A percentile compares a stretch with the other conserved stretches of the same genome.
Evolutionary conservation across 2,329 filamentous ascomycete genomes (phyloP).

Genomic region (Endothia cerciana): DNA sequence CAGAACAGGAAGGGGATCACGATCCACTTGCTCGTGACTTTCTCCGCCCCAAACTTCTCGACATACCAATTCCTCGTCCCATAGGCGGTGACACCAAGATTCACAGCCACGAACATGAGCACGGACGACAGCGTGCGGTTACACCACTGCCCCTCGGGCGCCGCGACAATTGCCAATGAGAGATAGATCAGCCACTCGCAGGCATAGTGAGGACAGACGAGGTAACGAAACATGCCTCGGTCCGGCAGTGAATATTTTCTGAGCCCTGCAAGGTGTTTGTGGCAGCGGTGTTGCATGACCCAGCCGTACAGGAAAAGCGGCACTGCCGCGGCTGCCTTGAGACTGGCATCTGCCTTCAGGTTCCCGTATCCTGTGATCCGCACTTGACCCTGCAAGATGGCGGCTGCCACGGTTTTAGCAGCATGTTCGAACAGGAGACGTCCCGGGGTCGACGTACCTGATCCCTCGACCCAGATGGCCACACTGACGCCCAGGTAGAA

Average conservation of each 20-base stretch:
- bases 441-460: slow-evolving; percentile 54
- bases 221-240: slow-evolving; percentile 69
- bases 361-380: background rate
- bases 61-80: slow-evolving; percentile 81
- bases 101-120: slow-evolving; percentile 73
- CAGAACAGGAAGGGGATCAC: slow-evolving; percentile 76
- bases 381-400: slow-evolving; percentile 35
- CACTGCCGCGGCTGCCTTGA: slow-evolving; percentile 60
- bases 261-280: slow-evolving; percentile 69
- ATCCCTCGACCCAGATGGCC: slow-evolving; percentile 83
- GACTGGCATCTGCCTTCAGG: slow-evolving; percentile 33
- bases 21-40: slow-evolving; percentile 66
- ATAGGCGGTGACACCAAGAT: slow-evolving; percentile 80
- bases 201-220: slow-evolving; percentile 89
- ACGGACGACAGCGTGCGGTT: slow-evolving; percentile 77
- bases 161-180: slow-evolving; percentile 73
- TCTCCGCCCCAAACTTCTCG: slow-evolving; percentile 71
- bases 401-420: slow-evolving; percentile 35
- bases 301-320: slow-evolving; percentile 72
- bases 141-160: slow-evolving; percentile 65
- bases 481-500: slow-evolving; percentile 79
- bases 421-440: slow-evolving; percentile 6
- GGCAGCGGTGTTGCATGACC: slow-evolving; percentile 74
- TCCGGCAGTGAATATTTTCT: slow-evolving; percentile 83
- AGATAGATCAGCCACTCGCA: slow-evolving; percentile 86